Evolutionary conservation across 495 filamentous ascomycete species (phyloP).

Genomic region (Xylona heveae): DNA sequence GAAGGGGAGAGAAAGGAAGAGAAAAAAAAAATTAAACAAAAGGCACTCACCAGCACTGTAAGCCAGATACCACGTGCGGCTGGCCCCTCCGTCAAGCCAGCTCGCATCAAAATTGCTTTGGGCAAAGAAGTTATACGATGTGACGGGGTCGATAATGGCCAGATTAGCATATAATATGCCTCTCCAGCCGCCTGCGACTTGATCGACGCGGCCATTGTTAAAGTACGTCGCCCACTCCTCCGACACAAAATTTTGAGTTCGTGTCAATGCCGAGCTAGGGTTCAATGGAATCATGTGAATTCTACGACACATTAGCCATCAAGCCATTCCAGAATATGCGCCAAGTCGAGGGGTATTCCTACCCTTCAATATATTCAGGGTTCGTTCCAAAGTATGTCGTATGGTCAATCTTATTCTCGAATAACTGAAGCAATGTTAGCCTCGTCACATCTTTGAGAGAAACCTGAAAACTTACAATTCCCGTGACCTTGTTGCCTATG

Average conservation of each 20-base stretch:
- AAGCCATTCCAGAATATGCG: neutral
- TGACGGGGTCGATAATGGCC: constrained; percentile 49
- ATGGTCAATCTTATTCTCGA: constrained; percentile 94
- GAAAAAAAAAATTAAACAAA: neutral
- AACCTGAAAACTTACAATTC: constrained; percentile 35
- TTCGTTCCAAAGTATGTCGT: constrained; percentile 79
- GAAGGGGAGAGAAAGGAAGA: neutral
- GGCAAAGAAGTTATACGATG: constrained; percentile 56
- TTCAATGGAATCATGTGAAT: constrained; percentile 93
- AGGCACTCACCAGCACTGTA: constrained; percentile 39
- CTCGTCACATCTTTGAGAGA: neutral
- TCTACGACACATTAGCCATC: constrained; percentile 12
- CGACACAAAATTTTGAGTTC: constrained; percentile 44
- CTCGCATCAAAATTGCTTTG: constrained; percentile 37
- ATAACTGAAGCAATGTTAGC: constrained; percentile 27
- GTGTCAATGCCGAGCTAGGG: constrained; percentile 44
- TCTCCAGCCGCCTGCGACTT: constrained; percentile 56
- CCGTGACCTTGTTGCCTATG: constrained; percentile 66
- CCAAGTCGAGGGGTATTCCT: constrained; percentile 3
- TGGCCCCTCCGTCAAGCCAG: constrained; percentile 73
- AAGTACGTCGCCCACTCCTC: constrained; percentile 83
- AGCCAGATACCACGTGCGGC: constrained; percentile 74
- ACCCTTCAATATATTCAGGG: constrained; percentile 67
- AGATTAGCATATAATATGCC: constrained; percentile 71
- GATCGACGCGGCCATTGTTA: constrained; percentile 31